Percentiles rank a stretch among this genome's conserved stretches.
Conservation (phyloP, 345 rosid species). For the Eutrema heterophyllum region DNA sequence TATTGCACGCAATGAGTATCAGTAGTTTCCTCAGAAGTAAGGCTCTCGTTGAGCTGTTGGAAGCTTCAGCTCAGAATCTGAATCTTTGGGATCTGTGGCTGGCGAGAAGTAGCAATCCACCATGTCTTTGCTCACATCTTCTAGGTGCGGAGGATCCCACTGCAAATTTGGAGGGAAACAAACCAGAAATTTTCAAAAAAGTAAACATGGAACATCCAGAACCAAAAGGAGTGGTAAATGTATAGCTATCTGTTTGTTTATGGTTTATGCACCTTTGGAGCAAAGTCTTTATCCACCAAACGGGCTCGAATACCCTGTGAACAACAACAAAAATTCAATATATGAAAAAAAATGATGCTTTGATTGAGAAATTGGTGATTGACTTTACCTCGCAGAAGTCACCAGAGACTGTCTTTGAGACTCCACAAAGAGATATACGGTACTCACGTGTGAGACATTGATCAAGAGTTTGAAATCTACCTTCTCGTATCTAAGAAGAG, state of each 20-base stretch:
- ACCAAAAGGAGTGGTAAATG: background rate
- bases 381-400: slow-evolving; percentile 74
- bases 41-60: slow-evolving; percentile 80
- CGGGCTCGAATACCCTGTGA: slow-evolving; percentile 78
- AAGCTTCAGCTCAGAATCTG: slow-evolving; percentile 70
- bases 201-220: slow-evolving; percentile 1
- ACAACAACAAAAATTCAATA: background rate
- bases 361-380: background rate
- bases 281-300: slow-evolving; percentile 77
- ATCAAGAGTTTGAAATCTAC: slow-evolving; percentile 84
- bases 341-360: background rate
- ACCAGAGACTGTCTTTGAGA: slow-evolving; percentile 54
- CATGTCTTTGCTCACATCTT: slow-evolving; percentile 71
- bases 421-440: slow-evolving; percentile 52
- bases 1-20: slow-evolving; percentile 1
- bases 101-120: slow-evolving; percentile 69
- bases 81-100: slow-evolving; percentile 32
- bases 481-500: slow-evolving; percentile 63
- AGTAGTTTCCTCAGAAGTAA: slow-evolving; percentile 25
- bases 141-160: slow-evolving; percentile 84
- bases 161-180: slow-evolving; percentile 35
- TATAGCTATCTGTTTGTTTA: background rate
- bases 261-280: slow-evolving; percentile 67
- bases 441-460: slow-evolving; percentile 84
- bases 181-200: background rate